Conservation (phyloP, 2,329 filamentous ascomycete species). For the Fusarium duplospermum region DNA sequence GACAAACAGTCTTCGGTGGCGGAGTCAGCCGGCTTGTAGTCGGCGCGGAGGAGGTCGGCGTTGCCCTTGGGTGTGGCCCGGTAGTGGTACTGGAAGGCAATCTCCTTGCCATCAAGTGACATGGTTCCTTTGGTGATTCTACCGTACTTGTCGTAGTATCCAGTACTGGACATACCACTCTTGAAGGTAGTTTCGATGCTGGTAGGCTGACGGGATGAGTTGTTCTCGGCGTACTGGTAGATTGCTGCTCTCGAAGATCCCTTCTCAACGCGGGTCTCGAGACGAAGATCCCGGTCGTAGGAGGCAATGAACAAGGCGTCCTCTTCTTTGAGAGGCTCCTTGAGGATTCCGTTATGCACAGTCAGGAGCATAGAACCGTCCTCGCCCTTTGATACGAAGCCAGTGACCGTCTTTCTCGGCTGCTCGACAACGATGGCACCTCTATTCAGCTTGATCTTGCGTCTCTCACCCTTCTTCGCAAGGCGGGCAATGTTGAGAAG, state of each 20-base stretch:
- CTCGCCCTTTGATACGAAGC: conserved; percentile 9
- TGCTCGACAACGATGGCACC: conserved; percentile 15
- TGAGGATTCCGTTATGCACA: conserved; percentile 15
- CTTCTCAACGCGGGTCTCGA: neutral
- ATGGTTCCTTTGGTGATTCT: conserved; percentile 20
- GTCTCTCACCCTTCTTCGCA: conserved; percentile 22
- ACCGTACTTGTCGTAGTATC: conserved; percentile 32
- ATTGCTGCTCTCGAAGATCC: neutral
- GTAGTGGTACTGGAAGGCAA: conserved; percentile 34
- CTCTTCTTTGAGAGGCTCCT: conserved; percentile 9
- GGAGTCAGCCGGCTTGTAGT: conserved; percentile 12
- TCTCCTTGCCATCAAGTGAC: conserved; percentile 6
- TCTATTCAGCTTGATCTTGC: conserved; percentile 21
- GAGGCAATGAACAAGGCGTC: conserved; percentile 14
- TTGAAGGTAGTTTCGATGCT: conserved; percentile 11
- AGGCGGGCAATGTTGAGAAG: conserved; percentile 24
- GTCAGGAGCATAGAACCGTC: conserved; percentile 19
- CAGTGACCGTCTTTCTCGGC: conserved; percentile 21
- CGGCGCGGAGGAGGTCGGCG: conserved; percentile 26
- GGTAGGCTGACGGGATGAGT: conserved; percentile 11
- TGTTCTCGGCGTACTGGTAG: conserved; percentile 21
- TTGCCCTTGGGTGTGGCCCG: conserved; percentile 18
- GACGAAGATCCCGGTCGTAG: conserved; percentile 21
- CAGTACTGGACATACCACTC: conserved; percentile 6
- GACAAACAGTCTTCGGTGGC: conserved; percentile 14